phyloP scores from a whole-genome alignment of 495 filamentous ascomycete species.

The Talaromyces liani region DNA sequence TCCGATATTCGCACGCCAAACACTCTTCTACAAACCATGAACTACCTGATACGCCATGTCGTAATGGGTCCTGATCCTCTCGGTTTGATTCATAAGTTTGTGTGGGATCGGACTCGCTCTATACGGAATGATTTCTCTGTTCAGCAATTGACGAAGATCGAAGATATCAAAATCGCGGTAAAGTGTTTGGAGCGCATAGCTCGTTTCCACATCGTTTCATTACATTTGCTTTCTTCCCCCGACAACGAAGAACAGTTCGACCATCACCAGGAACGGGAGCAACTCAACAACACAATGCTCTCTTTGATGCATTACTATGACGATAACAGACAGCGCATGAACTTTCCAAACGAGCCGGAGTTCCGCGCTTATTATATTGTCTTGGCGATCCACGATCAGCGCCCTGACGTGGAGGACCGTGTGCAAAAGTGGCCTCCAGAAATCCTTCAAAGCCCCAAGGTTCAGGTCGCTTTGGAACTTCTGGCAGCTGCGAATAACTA shows the following conservation, averaged over 20 bases:
- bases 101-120: conserved; percentile 90
- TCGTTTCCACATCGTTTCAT: conserved; percentile 80
- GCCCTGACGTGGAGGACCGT: conserved; percentile 62
- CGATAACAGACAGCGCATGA: conserved; percentile 49
- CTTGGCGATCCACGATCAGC: conserved; percentile 66
- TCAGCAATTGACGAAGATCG: conserved; percentile 64
- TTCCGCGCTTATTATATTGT: conserved; percentile 87
- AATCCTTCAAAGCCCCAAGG: conserved; percentile 45
- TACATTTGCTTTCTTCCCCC: conserved; percentile 70
- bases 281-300: conserved; percentile 78
- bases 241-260: conserved; percentile 69
- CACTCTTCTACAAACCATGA: conserved; percentile 65
- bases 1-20: conserved; percentile 82
- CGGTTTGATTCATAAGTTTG: conserved; percentile 68
- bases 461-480: conserved; percentile 60
- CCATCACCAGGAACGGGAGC: conserved; percentile 85
- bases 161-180: conserved; percentile 59
- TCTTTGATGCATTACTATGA: conserved; percentile 88
- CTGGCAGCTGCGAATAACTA: conserved; percentile 61
- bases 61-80: conserved; percentile 57
- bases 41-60: conserved; percentile 76
- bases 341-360: conserved; percentile 71
- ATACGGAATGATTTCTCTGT: conserved; percentile 93
- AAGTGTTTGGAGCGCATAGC: conserved; percentile 84
- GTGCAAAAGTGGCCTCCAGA: conserved; percentile 64